Conservation (phyloP, 805 yeast species). For the Wickerhamomyces tratensis region DNA sequence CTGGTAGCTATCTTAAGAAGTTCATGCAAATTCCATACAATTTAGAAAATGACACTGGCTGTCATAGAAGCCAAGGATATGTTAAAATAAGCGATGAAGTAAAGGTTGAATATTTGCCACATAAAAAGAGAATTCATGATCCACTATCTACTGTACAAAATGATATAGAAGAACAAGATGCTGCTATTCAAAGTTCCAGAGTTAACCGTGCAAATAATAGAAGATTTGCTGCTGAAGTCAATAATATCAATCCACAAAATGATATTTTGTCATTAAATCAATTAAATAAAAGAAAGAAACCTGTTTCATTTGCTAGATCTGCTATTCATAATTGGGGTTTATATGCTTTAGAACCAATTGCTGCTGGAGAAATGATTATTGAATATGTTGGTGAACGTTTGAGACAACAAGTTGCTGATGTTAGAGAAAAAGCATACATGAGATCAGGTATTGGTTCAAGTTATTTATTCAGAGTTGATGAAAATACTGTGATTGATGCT, state of each 20-base stretch:
- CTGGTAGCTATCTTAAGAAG: conserved; percentile 2
- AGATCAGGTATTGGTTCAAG: conserved; percentile 94
- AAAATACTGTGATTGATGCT: conserved; percentile 92
- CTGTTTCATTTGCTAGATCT: conserved; percentile 93
- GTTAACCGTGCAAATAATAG: conserved; percentile 81
- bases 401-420: conserved; percentile 89
- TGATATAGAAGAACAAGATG: conserved; percentile 43
- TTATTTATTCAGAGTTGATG: conserved; percentile 86
- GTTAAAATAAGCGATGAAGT: conserved; percentile 60
- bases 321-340: conserved; percentile 98
- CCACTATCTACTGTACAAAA: conserved; percentile 68
- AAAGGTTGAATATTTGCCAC: conserved; percentile 74
- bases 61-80: conserved; percentile 69
- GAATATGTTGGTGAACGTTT: conserved; percentile 96
- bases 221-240: conserved; percentile 82
- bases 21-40: conserved; percentile 7
- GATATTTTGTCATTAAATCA: conserved; percentile 81
- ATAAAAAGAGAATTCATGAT: conserved; percentile 55
- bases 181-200: conserved; percentile 58
- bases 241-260: conserved; percentile 72
- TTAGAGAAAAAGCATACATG: conserved; percentile 77
- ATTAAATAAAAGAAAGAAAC: conserved; percentile 80
- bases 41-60: conserved; percentile 39
- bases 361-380: conserved; percentile 94
- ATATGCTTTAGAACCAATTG: conserved; percentile 90